Evolutionary conservation across 1,284 basidiomycete species (phyloP), one percentile per base, ranked within the genome.

Genomic region (Phellopilus nigrolimitatus): DNA sequence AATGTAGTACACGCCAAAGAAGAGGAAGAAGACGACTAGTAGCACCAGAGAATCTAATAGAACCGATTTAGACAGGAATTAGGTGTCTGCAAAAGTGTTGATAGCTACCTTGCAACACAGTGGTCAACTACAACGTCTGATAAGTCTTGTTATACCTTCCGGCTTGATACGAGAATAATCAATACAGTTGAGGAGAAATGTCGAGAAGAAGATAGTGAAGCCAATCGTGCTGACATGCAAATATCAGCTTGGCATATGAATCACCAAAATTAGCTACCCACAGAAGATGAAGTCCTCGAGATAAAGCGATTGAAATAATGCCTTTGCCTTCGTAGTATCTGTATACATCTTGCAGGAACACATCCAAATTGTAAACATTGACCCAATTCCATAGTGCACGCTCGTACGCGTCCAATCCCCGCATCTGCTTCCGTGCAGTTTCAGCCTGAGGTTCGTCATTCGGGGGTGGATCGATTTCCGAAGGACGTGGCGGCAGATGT

Each of bases 381-480:
- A 97, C 92, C 97, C 97, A 99, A 57, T 91, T 88, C 97, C 97
- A 99, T 38, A 98, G 66, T 0, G 95, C 95, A 58, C 83, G 83
- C 66, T 97, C 92, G 64, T 91, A 86, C 12, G 82, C 83, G 61
- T 91, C 87, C 52, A 95, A 65, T 2, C 90, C 88, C 42, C 79
- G 74, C 75, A 84, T 78, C 49, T 70, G 73, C 57, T 72, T 56
- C 24, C 46, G 54, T 21, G 45, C 42, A 10, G 22, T 22, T 22
- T 56, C 37, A 8, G 24, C 24, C 19, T 37, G 43, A 9, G 54
- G 34, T 36, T 57, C 38, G 34, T 47, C 49, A 27, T 21, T 45
- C 2, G 47, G 30, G 17, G 53, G 46, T 39, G 53, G 40, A 53
- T 79, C 74, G 22, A 84, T 57, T 57, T 84, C 84, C 40, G 83